These are phyloP conservation scores for Trichoderma sp. DNA, from an alignment of 2,329 filamentous ascomycete genomes.

Conservation along the genomic window DNA sequence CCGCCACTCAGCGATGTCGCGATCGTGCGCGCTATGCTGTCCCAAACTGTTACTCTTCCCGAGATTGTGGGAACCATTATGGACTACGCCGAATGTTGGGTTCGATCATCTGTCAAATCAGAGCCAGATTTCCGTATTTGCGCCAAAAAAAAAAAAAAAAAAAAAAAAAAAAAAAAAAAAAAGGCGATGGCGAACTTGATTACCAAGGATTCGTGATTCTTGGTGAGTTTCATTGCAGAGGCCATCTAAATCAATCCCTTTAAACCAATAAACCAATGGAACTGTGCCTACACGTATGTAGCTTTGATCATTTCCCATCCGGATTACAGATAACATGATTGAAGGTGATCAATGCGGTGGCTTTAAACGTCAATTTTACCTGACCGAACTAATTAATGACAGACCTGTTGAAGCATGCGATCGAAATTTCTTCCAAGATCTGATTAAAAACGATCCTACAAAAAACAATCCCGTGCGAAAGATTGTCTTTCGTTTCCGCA, in stretches of 20 bases:
- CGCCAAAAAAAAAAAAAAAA: neutral
- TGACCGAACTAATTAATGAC: neutral
- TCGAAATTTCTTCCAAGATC: slow-evolving; percentile 28
- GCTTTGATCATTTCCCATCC: slow-evolving; percentile 15
- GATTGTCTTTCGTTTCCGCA: slow-evolving; percentile 58
- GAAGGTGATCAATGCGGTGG: neutral
- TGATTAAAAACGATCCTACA: slow-evolving; percentile 39
- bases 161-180: too few relatives aligned
- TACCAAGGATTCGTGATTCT: neutral
- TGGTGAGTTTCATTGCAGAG: neutral
- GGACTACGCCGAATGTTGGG: slow-evolving; percentile 63
- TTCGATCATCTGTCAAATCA: slow-evolving; percentile 41
- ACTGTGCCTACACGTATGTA: neutral
- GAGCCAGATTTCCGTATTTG: slow-evolving; percentile 20
- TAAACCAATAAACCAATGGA: neutral
- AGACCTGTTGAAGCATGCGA: slow-evolving; percentile 14
- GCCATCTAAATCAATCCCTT: neutral
- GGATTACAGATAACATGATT: neutral
- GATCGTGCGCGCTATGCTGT: slow-evolving; percentile 47
- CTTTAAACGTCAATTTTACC: neutral
- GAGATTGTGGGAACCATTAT: slow-evolving; percentile 56
- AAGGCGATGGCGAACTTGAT: neutral
- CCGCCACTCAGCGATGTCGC: slow-evolving; percentile 49
- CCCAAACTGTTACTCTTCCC: slow-evolving; percentile 44
- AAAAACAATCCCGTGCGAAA: slow-evolving; percentile 54